Evolutionary conservation across 306 rosid genomes (phyloP).

Genomic region (Luffa aegyptiaca): DNA sequence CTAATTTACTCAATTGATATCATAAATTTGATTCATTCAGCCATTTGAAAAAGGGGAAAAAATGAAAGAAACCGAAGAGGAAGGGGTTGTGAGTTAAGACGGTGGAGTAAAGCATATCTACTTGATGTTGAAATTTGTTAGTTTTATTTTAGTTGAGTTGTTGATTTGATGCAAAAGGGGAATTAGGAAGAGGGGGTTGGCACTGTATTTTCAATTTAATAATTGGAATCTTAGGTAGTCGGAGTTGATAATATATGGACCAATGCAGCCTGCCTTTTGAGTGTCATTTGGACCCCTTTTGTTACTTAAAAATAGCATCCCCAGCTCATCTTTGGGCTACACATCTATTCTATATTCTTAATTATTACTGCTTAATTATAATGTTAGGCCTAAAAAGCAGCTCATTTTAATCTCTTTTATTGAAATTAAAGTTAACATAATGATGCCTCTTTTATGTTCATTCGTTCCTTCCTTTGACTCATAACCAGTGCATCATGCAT

Average conservation of each 20-base stretch:
- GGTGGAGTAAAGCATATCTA: not conserved
- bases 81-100: not conserved
- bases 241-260: constrained; percentile 2
- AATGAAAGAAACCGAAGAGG: not conserved
- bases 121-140: constrained; percentile 6
- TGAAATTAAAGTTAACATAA: not conserved
- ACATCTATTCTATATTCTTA: constrained; percentile 5
- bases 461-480: not conserved
- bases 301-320: not conserved
- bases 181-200: not conserved
- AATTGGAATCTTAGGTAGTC: constrained; percentile 10
- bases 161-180: constrained; percentile 12
- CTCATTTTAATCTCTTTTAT: constrained; percentile 5
- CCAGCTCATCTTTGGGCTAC: constrained; percentile 13
- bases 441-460: not conserved
- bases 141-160: not conserved
- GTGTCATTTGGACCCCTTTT: constrained; percentile 4
- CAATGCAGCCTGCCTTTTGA: constrained; percentile 7
- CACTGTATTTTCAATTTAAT: not conserved
- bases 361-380: constrained; percentile 6
- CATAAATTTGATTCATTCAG: no score
- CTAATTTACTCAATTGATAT: not conserved
- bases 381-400: constrained; percentile 11
- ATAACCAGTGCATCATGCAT: not conserved
- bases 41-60: not conserved